Base-by-base conservation (phyloP, 495 filamentous ascomycete species). In the Aspergillus affinis region DNA sequence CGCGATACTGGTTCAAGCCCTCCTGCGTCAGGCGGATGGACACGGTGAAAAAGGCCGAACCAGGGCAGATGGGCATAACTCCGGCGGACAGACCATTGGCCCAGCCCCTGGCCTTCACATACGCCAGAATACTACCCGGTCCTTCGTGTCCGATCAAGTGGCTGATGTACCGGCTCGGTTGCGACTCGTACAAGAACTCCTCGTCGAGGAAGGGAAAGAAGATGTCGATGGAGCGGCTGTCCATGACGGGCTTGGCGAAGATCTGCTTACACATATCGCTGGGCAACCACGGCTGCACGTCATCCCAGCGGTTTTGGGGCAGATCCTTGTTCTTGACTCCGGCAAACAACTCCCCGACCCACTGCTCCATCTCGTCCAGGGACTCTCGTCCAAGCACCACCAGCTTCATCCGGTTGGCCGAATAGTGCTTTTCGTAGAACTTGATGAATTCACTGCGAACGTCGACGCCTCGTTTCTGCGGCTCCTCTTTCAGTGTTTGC, bases 81-180 rank as follows among this genome's bases (percentile, higher is more conserved):
- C 93, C 94, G 55, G 93, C 90, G 59, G 86, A 87, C 12, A 99
- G 77, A 3, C 86, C 86, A 75, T 96, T 97, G 10, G 89, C 92
- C 95, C 92, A 98, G 48, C 95, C 94, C 72, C 95, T 97, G 21
- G 85, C 88, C 75, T 98, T 99, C 69, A 97, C 83, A 70, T 97
- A 93, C 1, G 94, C 87, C 71, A 99, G 85, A 63, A 99, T 93
- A 76, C 94, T 97, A 2, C 94, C 94, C 8, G 94, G 94, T 0
- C 94, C 94, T 73, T 99, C 94, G 62, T 99, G 95, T 15, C 94
- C 94, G 62, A 99, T 93, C 49, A 99, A 73, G 68, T 99, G 94
- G 67, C 89, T 90, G 63, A 97, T 83, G 69, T 98, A 99, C 41
- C 91, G 85, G 63, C 90, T 90, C 13, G 94, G 94, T 54, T 96